Base-by-base conservation (phyloP, 2,329 filamentous ascomycete species). In the Pseudogymnoascus sp. region DNA sequence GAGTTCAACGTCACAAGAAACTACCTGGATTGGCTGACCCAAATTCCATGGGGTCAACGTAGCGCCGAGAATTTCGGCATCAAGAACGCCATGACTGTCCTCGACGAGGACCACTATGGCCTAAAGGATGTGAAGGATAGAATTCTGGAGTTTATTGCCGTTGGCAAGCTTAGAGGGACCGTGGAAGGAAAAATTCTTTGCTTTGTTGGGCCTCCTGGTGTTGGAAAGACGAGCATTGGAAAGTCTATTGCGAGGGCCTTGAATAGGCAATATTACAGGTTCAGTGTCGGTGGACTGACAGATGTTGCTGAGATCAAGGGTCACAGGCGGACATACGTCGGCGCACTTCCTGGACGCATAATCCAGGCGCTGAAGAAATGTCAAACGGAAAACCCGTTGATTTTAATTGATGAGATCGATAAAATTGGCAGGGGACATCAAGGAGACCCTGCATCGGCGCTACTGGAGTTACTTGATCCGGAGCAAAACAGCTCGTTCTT, bases 301-400 rank as follows among this genome's bases (percentile, higher is more conserved):
- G 95, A 99, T 76, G 96, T 99, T 67, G 95, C 95, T 16, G 95
- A 99, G 75, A 97, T 99, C 81, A 99, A 99, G 80, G 95, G 95
- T 61, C 95, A 99, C 75, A 85, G 95, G 71, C 85, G 95, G 70
- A 99, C 95, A 2, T 99, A 99, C 70, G 95, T 99, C 62, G 95
- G 96, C 66, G 95, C 95, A 26, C 80, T 99, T 37, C 95, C 95
- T 3, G 96, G 95, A 61, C 90, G 96, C 64, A 96, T 99, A 73
- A 97, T 99, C 66, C 96, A 99, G 76, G 95, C 95, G 0, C 79
- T 99, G 71, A 99, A 99, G 82, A 99, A 99, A 77, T 97, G 93
- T 74, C 93, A 97, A 78, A 99, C 95, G 0, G 96, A 99, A 77
- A 99, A 99, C 74, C 95, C 95, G 29, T 81, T 99, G 31, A 92